Conservation (phyloP, 139 green algal genomes). For the Zygnema cylindricum region DNA sequence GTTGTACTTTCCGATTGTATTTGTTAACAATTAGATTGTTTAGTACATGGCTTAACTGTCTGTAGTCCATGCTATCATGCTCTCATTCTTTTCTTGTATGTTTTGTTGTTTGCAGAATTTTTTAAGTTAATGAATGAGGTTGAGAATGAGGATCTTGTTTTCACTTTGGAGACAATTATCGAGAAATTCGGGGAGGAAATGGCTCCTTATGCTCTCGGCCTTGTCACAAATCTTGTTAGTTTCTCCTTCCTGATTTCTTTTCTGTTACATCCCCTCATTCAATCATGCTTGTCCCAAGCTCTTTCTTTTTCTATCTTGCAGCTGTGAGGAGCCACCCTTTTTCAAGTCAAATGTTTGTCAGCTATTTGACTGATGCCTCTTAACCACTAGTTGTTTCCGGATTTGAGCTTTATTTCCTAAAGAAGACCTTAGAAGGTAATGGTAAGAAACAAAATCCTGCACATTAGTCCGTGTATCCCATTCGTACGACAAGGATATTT, state of each 20-base stretch:
- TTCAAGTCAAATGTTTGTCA: conserved; percentile 1
- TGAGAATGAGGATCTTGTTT: conserved; percentile 77
- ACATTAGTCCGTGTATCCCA: no score
- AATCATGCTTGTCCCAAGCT: no score
- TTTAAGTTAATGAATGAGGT: conserved; percentile 91
- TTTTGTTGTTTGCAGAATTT: conserved; percentile 66
- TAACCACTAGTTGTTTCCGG: no score
- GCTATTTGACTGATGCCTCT: background rate
- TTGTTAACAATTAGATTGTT: no score
- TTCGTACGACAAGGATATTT: background rate
- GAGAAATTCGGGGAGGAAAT: conserved; percentile 94
- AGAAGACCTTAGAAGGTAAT: no score
- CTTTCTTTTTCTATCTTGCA: no score
- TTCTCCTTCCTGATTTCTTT: background rate
- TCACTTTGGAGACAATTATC: conserved; percentile 92
- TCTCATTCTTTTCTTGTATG: background rate
- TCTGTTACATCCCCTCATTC: no score
- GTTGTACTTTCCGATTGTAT: no score
- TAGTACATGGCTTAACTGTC: background rate
- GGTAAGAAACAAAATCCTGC: no score
- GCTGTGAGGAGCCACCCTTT: no score
- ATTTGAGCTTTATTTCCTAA: no score
- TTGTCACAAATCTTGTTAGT: conserved; percentile 74
- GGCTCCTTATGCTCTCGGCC: conserved; percentile 83
- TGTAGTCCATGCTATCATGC: background rate